Evolutionary conservation across 352 stramenopile species (phyloP).

Genomic region (Globisporangium apiculatum): DNA sequence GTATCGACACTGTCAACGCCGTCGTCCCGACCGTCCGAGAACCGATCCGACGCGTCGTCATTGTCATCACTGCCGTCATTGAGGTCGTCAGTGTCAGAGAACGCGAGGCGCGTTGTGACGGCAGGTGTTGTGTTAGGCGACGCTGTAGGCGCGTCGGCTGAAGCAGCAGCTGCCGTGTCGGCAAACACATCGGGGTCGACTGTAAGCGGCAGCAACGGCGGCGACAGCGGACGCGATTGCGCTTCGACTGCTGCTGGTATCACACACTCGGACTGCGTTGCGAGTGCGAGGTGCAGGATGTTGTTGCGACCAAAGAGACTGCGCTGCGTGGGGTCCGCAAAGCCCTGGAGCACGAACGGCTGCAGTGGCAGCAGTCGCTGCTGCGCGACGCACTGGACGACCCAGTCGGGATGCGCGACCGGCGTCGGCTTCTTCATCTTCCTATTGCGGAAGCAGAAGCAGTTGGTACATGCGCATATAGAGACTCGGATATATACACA

Average conservation of each 20-base stretch:
- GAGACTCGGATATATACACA: too few species aligned
- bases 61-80: neutral
- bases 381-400: constrained; percentile 84
- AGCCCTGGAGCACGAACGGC: constrained; percentile 82
- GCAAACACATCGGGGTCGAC: neutral
- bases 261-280: neutral
- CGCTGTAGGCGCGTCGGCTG: neutral
- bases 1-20: neutral
- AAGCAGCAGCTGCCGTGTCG: neutral
- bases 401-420: constrained; percentile 89
- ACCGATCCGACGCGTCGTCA: too few species aligned
- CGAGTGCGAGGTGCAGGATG: constrained; percentile 3
- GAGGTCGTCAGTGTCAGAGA: neutral
- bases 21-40: neutral
- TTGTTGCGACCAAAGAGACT: constrained; percentile 23
- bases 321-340: constrained; percentile 63
- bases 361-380: constrained; percentile 61
- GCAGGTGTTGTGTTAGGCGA: neutral
- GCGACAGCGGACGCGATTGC: neutral
- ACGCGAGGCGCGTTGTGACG: neutral
- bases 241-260: neutral
- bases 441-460: constrained; percentile 17
- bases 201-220: neutral
- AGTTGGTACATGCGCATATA: neutral
- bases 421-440: constrained; percentile 50